Conservation (phyloP, 805 yeast species). For the Myxozyma mucilagina region DNA sequence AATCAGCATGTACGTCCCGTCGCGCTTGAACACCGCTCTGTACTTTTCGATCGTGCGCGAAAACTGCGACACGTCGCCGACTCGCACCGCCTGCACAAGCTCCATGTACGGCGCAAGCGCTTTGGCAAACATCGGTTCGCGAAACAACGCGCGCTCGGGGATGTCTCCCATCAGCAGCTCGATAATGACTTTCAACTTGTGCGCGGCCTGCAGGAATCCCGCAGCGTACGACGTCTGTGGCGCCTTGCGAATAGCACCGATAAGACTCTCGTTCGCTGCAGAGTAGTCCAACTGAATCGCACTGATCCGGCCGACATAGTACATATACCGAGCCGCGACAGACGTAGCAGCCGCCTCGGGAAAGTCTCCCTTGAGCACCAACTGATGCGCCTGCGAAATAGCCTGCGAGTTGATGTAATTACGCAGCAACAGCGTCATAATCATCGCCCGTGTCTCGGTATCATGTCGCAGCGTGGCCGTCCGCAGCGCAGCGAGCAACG, state of each 20-base stretch:
- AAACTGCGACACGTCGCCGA: constrained; percentile 84
- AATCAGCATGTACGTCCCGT: constrained; percentile 80
- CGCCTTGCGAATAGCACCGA: constrained; percentile 94
- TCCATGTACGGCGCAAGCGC: constrained; percentile 79
- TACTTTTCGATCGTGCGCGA: constrained; percentile 66
- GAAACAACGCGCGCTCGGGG: constrained; percentile 83
- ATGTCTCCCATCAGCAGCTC: constrained; percentile 95
- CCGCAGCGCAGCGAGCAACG: constrained; percentile 71
- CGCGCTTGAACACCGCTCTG: constrained; percentile 63
- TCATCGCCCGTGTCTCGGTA: constrained; percentile 82
- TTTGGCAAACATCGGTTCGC: constrained; percentile 58
- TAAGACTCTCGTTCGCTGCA: constrained; percentile 82
- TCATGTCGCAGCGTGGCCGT: constrained; percentile 91
- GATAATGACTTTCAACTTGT: constrained; percentile 82
- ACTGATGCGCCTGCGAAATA: constrained; percentile 81
- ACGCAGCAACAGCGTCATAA: constrained; percentile 82
- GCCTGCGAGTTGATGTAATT: constrained; percentile 76
- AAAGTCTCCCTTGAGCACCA: constrained; percentile 84
- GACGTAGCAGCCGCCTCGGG: constrained; percentile 85
- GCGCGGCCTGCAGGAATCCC: constrained; percentile 87
- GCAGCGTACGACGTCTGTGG: constrained; percentile 83
- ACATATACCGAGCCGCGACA: constrained; percentile 86
- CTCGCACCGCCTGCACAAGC: constrained; percentile 86
- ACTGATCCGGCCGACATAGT: constrained; percentile 84
- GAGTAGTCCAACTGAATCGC: constrained; percentile 93